These are phyloP conservation scores for Phytophthora niederhauseri DNA, from an alignment of 352 stramenopile species.

Conservation along the genomic window DNA sequence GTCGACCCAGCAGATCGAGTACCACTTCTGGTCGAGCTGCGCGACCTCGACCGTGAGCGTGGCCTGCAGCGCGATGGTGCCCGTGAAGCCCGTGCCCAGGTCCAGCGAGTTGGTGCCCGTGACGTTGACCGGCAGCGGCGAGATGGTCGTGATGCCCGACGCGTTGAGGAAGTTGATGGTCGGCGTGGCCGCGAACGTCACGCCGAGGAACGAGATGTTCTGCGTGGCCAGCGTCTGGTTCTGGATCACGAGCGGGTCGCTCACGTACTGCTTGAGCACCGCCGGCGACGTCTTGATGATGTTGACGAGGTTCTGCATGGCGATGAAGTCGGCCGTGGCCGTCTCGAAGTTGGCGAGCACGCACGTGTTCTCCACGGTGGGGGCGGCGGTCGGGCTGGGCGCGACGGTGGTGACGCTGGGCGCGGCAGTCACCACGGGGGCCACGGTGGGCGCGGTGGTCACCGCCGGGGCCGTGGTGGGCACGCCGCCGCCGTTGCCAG, in stretches of 20 bases:
- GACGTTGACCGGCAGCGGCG: conserved; percentile 54
- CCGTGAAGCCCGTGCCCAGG: conserved; percentile 53
- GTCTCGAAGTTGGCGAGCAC: conserved; percentile 51
- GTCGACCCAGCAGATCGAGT: conserved; percentile 66
- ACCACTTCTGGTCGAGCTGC: conserved; percentile 68
- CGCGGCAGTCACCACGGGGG: not conserved
- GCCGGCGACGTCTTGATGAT: conserved; percentile 48
- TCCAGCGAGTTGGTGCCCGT: conserved; percentile 41
- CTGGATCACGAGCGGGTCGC: conserved; percentile 47
- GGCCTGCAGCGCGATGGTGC: conserved; percentile 40
- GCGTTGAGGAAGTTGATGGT: conserved; percentile 57
- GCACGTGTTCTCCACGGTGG: conserved; percentile 35
- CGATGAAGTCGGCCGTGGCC: conserved; percentile 48
- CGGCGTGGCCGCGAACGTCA: conserved; percentile 46
- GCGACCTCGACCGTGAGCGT: conserved; percentile 53
- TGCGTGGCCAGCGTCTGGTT: conserved; percentile 49
- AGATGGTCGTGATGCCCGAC: conserved; percentile 51
- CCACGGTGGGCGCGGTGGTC: not conserved
- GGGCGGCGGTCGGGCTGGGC: not conserved
- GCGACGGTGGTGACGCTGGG: not conserved
- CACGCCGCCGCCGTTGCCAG: conserved; percentile 18
- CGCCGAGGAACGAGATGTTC: conserved; percentile 57
- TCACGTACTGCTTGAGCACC: conserved; percentile 37
- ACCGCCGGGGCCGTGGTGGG: not conserved
- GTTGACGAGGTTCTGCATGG: conserved; percentile 50